These are phyloP conservation scores for Cucumis hystrix DNA, from an alignment of 306 rosid species.

Conservation along the genomic window DNA sequence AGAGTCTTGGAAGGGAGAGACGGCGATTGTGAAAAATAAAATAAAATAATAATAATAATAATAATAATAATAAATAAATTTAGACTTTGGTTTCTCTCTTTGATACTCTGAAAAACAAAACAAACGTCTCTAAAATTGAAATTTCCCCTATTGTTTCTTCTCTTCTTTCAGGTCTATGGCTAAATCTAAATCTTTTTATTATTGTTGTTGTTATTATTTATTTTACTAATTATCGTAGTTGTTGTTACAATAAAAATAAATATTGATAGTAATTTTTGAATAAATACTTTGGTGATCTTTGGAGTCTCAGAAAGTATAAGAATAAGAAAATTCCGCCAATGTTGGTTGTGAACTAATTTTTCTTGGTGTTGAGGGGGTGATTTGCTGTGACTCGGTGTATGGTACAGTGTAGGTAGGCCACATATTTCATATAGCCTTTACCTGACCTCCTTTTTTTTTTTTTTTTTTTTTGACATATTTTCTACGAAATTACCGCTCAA, in stretches of 20 bases:
- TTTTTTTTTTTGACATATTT: neutral
- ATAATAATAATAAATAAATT: neutral
- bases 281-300: neutral
- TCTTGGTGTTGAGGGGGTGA: neutral
- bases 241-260: neutral
- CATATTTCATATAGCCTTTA: slow-evolving; percentile 1
- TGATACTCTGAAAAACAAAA: neutral
- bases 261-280: neutral
- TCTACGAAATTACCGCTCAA: neutral
- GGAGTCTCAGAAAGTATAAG: neutral
- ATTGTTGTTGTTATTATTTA: too few relatives aligned
- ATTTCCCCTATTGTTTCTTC: neutral
- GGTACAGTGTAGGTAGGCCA: slow-evolving; percentile 2
- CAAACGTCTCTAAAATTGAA: neutral
- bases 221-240: too few relatives aligned
- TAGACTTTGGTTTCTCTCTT: neutral
- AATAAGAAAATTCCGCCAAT: neutral
- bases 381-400: slow-evolving; percentile 6
- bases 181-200: neutral
- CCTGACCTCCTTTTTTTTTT: neutral
- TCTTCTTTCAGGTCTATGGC: too few relatives aligned
- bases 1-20: neutral
- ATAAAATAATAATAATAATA: too few relatives aligned
- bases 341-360: neutral
- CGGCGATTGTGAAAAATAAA: slow-evolving; percentile 3